These are phyloP conservation scores for Teratosphaeria pseudoeucalypti DNA, from an alignment of 2,329 filamentous ascomycete genomes.

Conservation along the genomic window DNA sequence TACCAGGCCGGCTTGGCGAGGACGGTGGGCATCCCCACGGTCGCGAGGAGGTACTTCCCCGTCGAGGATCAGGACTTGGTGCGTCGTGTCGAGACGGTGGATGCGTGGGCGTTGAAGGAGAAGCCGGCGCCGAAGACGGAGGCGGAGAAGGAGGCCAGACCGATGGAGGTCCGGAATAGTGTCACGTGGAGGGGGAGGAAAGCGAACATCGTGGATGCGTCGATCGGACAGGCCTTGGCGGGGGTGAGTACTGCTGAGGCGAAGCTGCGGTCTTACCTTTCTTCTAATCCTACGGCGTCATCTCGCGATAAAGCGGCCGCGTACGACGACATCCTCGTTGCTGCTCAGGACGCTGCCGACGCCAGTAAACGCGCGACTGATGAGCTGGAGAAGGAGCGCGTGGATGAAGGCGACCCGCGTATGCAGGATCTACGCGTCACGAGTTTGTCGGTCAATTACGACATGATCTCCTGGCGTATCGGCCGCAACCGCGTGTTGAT, in stretches of 20 bases:
- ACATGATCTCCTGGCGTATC: conserved; percentile 87
- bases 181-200: conserved; percentile 78
- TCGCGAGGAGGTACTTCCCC: conserved; percentile 72
- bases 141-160: conserved; percentile 13
- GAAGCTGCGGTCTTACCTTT: conserved; percentile 39
- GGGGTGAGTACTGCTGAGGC: conserved; percentile 50
- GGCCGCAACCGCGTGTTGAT: conserved; percentile 84
- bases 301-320: conserved; percentile 63
- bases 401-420: conserved; percentile 69
- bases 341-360: conserved; percentile 88
- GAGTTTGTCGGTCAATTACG: conserved; percentile 85
- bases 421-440: conserved; percentile 93
- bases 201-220: conserved; percentile 84
- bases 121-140: conserved; percentile 23
- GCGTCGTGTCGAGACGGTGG: conserved; percentile 57
- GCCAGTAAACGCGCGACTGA: conserved; percentile 89
- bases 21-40: conserved; percentile 67
- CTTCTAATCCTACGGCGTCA: conserved; percentile 31
- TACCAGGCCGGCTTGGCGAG: conserved; percentile 67
- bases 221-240: conserved; percentile 75
- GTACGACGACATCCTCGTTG: conserved; percentile 82
- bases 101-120: conserved; percentile 57
- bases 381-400: conserved; percentile 72
- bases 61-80: conserved; percentile 52
- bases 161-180: conserved; percentile 51